phyloP scores from a whole-genome alignment of 805 yeast species.

The Monosporozyma yasuniensis region DNA sequence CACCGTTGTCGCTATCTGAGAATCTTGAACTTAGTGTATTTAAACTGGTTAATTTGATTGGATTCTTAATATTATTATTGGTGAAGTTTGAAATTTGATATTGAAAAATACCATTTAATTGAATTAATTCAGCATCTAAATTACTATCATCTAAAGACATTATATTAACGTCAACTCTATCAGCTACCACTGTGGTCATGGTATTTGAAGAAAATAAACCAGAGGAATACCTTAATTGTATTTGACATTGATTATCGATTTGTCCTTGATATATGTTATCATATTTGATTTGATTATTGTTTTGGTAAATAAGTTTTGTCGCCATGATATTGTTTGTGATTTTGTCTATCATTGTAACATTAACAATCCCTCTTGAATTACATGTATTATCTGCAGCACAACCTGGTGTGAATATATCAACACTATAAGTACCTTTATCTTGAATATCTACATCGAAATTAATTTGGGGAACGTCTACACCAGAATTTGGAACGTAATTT shows the following conservation, averaged over 20 bases:
- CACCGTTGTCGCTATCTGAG: slow-evolving; percentile 12
- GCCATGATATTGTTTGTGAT: slow-evolving; percentile 33
- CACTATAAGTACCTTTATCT: slow-evolving; percentile 68
- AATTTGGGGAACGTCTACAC: slow-evolving; percentile 27
- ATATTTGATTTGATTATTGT: slow-evolving; percentile 70
- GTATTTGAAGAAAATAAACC: slow-evolving; percentile 24
- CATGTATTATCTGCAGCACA: slow-evolving; percentile 66
- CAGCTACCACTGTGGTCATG: slow-evolving; percentile 52
- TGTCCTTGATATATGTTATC: slow-evolving; percentile 70
- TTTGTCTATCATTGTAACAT: slow-evolving; percentile 51
- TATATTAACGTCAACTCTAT: slow-evolving; percentile 46
- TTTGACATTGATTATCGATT: slow-evolving; percentile 40
- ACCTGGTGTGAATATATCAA: slow-evolving; percentile 79
- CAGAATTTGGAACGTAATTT: slow-evolving; percentile 28
- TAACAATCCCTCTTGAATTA: slow-evolving; percentile 60
- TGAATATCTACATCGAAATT: slow-evolving; percentile 30
- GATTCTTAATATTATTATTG: slow-evolving; percentile 21
- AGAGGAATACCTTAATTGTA: slow-evolving; percentile 35
- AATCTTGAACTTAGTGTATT: slow-evolving; percentile 23
- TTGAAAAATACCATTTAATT: slow-evolving; percentile 74
- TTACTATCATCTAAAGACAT: slow-evolving; percentile 34
- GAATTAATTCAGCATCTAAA: slow-evolving; percentile 15
- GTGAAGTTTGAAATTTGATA: slow-evolving; percentile 65
- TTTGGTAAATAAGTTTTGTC: slow-evolving; percentile 53
- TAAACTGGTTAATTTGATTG: slow-evolving; percentile 43